A percentile compares a stretch with the other conserved stretches of the same genome.
Conservation (phyloP, 257 asterid genomes). For the Capsicum pubescens region DNA sequence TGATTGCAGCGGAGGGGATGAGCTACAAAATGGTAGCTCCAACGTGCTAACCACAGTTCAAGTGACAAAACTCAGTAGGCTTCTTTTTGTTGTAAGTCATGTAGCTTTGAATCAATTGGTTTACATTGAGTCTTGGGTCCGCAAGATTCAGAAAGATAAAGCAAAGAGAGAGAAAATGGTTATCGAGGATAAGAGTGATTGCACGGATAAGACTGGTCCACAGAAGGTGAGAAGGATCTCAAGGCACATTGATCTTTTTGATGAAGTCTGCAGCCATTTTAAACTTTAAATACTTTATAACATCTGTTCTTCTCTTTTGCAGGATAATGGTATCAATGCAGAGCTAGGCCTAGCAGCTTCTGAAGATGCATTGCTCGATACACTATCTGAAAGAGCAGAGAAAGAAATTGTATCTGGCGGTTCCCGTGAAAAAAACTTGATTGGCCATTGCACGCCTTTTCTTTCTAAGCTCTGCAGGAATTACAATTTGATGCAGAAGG, state of each 20-base stretch:
- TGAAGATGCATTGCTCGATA: conserved; percentile 89
- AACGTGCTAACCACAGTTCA: conserved; percentile 56
- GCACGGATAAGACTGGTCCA: conserved; percentile 46
- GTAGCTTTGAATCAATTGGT: conserved; percentile 94
- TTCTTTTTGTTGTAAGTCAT: conserved; percentile 73
- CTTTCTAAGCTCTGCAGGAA: conserved; percentile 84
- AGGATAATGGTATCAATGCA: conserved; percentile 76
- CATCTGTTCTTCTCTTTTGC: conserved; percentile 31
- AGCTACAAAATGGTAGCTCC: conserved; percentile 50
- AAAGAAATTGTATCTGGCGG: conserved; percentile 85
- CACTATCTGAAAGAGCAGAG: conserved; percentile 79
- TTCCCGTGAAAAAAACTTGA: conserved; percentile 66
- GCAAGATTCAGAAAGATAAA: conserved; percentile 80
- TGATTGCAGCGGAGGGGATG: conserved; percentile 49
- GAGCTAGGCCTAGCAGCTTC: conserved; percentile 94
- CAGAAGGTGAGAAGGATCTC: conserved; percentile 51
- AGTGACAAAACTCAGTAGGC: conserved; percentile 75
- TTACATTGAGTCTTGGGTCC: conserved; percentile 69
- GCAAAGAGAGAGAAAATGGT: conserved; percentile 68
- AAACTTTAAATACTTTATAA: conserved; percentile 18
- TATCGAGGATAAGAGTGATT: conserved; percentile 52
- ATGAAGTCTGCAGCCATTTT: conserved; percentile 33
- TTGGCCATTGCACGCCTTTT: conserved; percentile 78
- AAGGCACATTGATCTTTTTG: conserved; percentile 28
- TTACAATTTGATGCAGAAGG: conserved; percentile 91